A percentile compares a stretch with the other conserved stretches of the same genome.
Conservation (phyloP, 371 early-diverging fungal species). For the Furculomyces boomerangus region DNA sequence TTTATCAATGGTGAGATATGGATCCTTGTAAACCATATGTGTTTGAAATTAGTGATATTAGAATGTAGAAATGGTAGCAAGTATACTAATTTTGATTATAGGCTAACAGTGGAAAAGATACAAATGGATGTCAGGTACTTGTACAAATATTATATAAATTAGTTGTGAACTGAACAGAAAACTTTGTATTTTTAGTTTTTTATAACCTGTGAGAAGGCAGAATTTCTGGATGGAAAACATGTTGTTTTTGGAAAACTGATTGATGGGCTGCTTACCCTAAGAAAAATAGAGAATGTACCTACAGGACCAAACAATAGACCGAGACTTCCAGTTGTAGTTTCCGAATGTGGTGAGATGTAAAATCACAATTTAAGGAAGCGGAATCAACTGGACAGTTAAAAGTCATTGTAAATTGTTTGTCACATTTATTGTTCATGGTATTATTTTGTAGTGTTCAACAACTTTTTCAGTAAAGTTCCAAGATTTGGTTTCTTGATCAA, state of each 20-base stretch:
- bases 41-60: too few relatives aligned
- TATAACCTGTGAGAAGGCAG: slow-evolving; percentile 39
- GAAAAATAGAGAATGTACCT: slow-evolving; percentile 81
- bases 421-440: too few relatives aligned
- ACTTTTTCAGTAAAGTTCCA: too few relatives aligned
- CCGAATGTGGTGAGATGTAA: slow-evolving; percentile 39
- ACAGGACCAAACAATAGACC: slow-evolving; percentile 81
- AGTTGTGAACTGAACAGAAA: too few relatives aligned
- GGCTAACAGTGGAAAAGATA: slow-evolving; percentile 87
- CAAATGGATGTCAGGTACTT: slow-evolving; percentile 65
- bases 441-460: too few relatives aligned
- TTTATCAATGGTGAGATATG: slow-evolving; percentile 55
- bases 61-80: not conserved
- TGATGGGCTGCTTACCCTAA: slow-evolving; percentile 83
- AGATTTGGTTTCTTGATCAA: too few relatives aligned
- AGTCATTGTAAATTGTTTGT: too few relatives aligned
- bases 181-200: slow-evolving; percentile 7
- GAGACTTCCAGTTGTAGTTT: slow-evolving; percentile 70
- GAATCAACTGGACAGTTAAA: too few relatives aligned
- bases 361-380: too few relatives aligned
- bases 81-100: not conserved
- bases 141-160: not conserved
- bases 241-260: slow-evolving; percentile 71
- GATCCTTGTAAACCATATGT: not conserved
- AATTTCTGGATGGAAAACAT: slow-evolving; percentile 95